Evolutionary conservation across 2,329 filamentous ascomycete genomes (phyloP), one percentile per base, ranked within the genome.

Genomic region (Paecilomyces sp.): DNA sequence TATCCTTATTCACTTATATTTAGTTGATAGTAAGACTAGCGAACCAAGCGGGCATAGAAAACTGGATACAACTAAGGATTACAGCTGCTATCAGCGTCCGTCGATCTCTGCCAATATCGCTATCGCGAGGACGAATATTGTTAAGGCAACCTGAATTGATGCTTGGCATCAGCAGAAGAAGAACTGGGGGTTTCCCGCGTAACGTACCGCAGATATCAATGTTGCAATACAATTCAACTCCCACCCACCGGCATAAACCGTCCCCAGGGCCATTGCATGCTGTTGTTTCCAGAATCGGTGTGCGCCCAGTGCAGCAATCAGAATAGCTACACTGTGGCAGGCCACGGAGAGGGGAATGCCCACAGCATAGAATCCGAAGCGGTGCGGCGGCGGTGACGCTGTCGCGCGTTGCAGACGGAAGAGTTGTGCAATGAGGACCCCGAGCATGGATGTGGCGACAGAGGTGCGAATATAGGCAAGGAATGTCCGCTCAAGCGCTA

Each of bases 401-500:
- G 47, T 56, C 1, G 61, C 55, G 30, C 60, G 61, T 66, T 87
- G 81, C 3, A 88, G 76, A 22, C 82, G 79, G 66, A 89, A 90
- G 7, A 91, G 80, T 68, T 91, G 88, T 0, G 87, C 85, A 30
- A 88, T 81, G 2, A 85, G 66, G 2, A 88, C 83, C 18, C 88
- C 87, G 22, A 86, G 76, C 75, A 90, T 87, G 13, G 87, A 85
- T 47, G 91, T 78, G n/a, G 83, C 80, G 41, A 89, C 74, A 0
- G 87, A 89, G 1, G 88, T 91, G 22, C 88, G 83, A 31, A 91
- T 80, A 71, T 91, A 91, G 31, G 82, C 87, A 18, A 92, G 82
- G 68, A 88, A 92, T 18, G 88, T 92, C 59, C 88, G 80, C 73
- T 92, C 88, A 58, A 91, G 82, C 41, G 89, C 88, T 91, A 66